Base-by-base conservation (phyloP, 331 rosid species). In the Prunus yedoensis region DNA sequence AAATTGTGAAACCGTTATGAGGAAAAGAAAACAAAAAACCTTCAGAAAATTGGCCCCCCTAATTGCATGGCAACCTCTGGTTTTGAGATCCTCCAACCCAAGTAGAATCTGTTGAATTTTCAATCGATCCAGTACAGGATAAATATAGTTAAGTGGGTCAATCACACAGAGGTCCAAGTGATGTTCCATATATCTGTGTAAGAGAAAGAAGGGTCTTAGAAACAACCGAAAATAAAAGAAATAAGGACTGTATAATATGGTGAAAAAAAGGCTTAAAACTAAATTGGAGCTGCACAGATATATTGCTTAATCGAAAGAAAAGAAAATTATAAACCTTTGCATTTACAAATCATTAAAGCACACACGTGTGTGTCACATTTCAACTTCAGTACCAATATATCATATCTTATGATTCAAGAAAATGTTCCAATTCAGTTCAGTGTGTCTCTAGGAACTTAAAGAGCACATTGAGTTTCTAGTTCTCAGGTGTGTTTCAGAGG, bases 11-110 rank as follows among this genome's bases (percentile, higher is more conserved):
- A 13, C 50, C 53, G 54, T 14, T 54, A 58, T 8, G 35, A 32
- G n/a, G 17, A 43, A 27, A 52, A 7, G 10, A 56, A 78, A 54
- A 46, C 32, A n/a, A 68, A 10, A 2, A 8, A 87, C 90, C 93
- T 86, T 81, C 7, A 90, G 90, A 86, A 89, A 94, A 84, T 82
- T 81, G 7, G 96, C 81, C 27, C 92, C 97, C 89, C 96, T 87
- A 70, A 92, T 90, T 77, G 71, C 66, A 79, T 66, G 66, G 54
- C 49, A 56, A 46, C 84, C 74, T 79, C 82, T 84, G 35, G 80
- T 68, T 49, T 89, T 89, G 57, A 91, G 85, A 76, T 89, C 83
- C 74, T 78, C 87, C 84, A 94, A 82, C 50, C 88, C 82, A 78
- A 85, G 97, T 59, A 94, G 84, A 86, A 89, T 77, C 74, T 84